These are phyloP conservation scores for Xylaria sp. DNA, from an alignment of 2,329 filamentous ascomycete species.

Conservation along the genomic window DNA sequence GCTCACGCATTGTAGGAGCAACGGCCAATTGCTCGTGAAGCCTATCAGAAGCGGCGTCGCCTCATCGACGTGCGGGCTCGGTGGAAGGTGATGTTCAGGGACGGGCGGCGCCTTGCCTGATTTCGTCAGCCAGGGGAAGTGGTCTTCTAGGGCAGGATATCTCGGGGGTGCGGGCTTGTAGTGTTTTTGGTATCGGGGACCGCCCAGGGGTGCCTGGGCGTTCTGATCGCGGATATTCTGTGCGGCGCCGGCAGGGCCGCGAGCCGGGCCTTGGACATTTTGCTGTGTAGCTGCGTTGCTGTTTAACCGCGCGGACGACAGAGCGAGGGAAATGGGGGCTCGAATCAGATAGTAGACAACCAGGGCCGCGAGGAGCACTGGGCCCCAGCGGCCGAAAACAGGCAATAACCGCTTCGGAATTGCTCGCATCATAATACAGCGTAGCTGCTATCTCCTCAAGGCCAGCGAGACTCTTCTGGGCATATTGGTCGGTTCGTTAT, in stretches of 20 bases:
- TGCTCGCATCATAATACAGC: slow-evolving; percentile 44
- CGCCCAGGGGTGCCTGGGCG: slow-evolving; percentile 38
- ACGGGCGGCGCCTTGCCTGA: slow-evolving; percentile 47
- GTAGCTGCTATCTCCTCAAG: slow-evolving; percentile 44
- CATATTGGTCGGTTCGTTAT: slow-evolving; percentile 44
- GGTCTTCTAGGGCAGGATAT: slow-evolving; percentile 51
- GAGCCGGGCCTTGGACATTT: slow-evolving; percentile 15
- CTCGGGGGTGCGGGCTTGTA: slow-evolving; percentile 50
- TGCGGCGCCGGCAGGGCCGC: slow-evolving; percentile 37
- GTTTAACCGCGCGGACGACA: slow-evolving; percentile 33
- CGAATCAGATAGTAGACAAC: slow-evolving; percentile 49
- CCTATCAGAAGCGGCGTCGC: slow-evolving; percentile 59
- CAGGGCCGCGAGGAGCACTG: slow-evolving; percentile 48
- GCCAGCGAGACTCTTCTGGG: slow-evolving; percentile 36
- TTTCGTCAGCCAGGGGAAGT: slow-evolving; percentile 53
- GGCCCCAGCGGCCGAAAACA: slow-evolving; percentile 47
- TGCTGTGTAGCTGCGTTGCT: slow-evolving; percentile 17
- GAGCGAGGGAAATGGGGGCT: slow-evolving; percentile 43
- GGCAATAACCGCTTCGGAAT: slow-evolving; percentile 48
- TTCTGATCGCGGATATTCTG: slow-evolving; percentile 42
- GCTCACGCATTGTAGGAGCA: slow-evolving; percentile 63
- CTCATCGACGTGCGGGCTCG: slow-evolving; percentile 51
- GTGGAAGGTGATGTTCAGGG: slow-evolving; percentile 50
- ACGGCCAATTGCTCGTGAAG: slow-evolving; percentile 64
- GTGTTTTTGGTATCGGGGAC: slow-evolving; percentile 43